Conservation (phyloP, 129 eudicot genomes). For the Silybum marianum region DNA sequence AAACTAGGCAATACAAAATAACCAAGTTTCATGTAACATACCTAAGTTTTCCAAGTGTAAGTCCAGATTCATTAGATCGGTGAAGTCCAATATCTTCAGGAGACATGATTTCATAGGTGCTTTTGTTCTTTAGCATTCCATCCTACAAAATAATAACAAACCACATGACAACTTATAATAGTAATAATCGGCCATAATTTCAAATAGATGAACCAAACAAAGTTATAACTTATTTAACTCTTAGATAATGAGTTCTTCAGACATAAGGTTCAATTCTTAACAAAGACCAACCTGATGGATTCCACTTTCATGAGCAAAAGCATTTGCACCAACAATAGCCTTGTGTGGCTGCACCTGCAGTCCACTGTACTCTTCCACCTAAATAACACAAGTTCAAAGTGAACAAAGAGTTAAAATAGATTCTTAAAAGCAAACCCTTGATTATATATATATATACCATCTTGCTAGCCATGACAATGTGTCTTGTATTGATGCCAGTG, state of each 20-base stretch:
- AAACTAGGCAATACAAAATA: neutral
- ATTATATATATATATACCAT: slow-evolving; percentile 52
- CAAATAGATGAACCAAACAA: neutral
- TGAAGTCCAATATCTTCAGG: slow-evolving; percentile 96
- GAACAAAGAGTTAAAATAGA: neutral
- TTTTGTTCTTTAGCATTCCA: slow-evolving; percentile 87
- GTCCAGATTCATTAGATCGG: slow-evolving; percentile 85
- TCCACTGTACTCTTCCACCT: slow-evolving; percentile 94
- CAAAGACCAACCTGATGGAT: slow-evolving; percentile 77
- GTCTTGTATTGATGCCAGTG: slow-evolving; percentile 79
- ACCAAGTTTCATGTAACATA: slow-evolving; percentile 18
- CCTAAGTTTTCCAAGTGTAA: slow-evolving; percentile 98
- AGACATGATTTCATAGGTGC: slow-evolving; percentile 84
- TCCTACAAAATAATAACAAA: slow-evolving; percentile 50
- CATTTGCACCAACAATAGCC: slow-evolving; percentile 98
- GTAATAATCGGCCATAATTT: neutral
- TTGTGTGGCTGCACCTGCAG: slow-evolving; percentile 88
- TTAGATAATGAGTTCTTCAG: neutral
- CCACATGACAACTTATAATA: neutral
- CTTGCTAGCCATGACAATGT: slow-evolving; percentile 83
- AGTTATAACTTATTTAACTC: neutral
- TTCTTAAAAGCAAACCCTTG: no score
- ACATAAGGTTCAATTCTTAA: neutral
- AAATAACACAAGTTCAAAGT: neutral
- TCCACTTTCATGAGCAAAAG: slow-evolving; percentile 99